Conservation (phyloP, 2,329 filamentous ascomycete genomes). For the Aureobasidium sp. region DNA sequence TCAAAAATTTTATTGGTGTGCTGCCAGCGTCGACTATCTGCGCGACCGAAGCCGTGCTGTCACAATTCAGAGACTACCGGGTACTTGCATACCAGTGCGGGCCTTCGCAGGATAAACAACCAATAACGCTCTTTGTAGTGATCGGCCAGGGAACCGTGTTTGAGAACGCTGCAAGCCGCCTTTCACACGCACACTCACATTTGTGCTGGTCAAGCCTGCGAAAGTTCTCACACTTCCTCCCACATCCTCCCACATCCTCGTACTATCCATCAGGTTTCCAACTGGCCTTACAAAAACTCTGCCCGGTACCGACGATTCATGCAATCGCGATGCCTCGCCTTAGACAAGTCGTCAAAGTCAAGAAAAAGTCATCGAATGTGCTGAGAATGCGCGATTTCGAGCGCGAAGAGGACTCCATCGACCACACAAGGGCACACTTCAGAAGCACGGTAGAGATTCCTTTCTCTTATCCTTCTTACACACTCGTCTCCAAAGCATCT, state of each 20-base stretch:
- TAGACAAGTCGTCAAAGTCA: neutral
- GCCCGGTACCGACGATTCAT: neutral
- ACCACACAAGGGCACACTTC: neutral
- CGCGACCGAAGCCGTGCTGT: too few relatives aligned
- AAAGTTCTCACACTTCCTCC: neutral
- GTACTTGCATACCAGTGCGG: neutral
- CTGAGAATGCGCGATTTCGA: neutral
- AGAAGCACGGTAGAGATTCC: neutral
- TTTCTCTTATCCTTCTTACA: neutral
- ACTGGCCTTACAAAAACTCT: neutral
- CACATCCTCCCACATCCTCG: neutral
- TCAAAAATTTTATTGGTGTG: too few relatives aligned
- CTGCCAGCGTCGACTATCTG: too few relatives aligned
- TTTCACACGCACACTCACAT: neutral
- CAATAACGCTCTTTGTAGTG: neutral
- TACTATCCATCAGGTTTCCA: neutral
- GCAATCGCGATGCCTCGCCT: neutral
- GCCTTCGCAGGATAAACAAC: neutral
- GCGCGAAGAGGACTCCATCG: neutral
- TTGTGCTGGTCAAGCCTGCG: neutral
- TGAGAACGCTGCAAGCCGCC: too few relatives aligned
- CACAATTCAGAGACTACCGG: neutral
- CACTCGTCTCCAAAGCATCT: neutral
- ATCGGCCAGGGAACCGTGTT: neutral
- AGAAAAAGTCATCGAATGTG: neutral